Evolutionary conservation across 1,139 yeast genomes (phyloP).

Genomic region (Pichia sp.): DNA sequence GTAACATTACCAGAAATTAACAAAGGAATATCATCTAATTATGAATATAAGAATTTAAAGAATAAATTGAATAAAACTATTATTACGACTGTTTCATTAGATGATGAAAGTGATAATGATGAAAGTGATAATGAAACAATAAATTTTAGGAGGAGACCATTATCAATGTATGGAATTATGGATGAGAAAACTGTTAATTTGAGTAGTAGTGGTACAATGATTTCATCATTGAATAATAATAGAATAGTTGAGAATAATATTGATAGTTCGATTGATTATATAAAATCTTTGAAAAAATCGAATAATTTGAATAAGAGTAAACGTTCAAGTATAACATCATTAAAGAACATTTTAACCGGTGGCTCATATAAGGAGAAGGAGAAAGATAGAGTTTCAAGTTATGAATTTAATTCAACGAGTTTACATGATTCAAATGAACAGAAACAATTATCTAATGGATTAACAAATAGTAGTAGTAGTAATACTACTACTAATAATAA

Average conservation of each 20-base stretch:
- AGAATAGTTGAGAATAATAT: constrained; percentile 12
- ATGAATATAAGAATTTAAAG: constrained; percentile 6
- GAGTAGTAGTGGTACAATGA: neutral
- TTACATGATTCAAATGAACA: no score
- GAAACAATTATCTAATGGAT: no score
- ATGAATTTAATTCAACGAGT: no score
- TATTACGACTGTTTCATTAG: no score
- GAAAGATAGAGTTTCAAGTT: no score
- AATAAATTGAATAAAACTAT: constrained; percentile 3
- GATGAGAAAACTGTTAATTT: neutral
- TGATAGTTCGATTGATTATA: constrained; percentile 46
- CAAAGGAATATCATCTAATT: constrained; percentile 1
- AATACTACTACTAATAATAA: constrained; percentile 14
- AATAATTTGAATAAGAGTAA: no score
- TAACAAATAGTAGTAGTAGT: constrained; percentile 13
- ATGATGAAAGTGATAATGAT: no score
- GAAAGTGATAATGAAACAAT: no score
- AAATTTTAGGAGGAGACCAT: constrained; percentile 8
- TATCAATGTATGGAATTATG: constrained; percentile 10
- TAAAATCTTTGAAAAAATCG: constrained; percentile 39
- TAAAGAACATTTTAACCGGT: constrained; percentile 41
- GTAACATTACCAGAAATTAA: constrained; percentile 28
- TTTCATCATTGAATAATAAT: constrained; percentile 6
- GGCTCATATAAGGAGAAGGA: constrained; percentile 18
- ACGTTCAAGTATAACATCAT: constrained; percentile 36